Evolutionary conservation across 495 filamentous ascomycete genomes (phyloP).

Genomic region (Aspergillus saccharolyticus): DNA sequence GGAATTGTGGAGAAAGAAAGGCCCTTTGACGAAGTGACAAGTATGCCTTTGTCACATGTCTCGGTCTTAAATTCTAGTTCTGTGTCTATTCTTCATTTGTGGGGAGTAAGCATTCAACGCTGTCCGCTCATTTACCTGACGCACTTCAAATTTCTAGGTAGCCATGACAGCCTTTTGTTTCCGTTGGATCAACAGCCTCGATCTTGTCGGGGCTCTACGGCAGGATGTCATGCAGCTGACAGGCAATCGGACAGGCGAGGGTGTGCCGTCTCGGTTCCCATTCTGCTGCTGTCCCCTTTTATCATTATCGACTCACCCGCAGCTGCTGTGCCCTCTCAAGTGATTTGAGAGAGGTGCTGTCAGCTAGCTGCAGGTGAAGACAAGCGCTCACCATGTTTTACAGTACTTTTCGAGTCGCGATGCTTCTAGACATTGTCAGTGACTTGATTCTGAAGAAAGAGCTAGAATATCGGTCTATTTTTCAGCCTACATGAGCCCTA

Average conservation of each 20-base stretch:
- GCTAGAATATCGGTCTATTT: not conserved
- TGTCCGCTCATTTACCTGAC: not conserved
- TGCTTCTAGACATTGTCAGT: not conserved
- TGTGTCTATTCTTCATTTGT: not conserved
- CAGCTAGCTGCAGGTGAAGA: not conserved
- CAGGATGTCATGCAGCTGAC: not conserved
- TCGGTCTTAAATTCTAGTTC: not conserved
- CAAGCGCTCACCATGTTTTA: not conserved
- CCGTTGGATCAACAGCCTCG: not conserved
- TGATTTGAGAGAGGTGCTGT: not conserved
- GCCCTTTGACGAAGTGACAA: not conserved
- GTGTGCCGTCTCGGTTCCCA: not conserved
- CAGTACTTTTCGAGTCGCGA: too few species aligned
- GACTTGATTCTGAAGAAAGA: not conserved
- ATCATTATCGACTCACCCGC: not conserved
- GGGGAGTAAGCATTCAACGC: not conserved
- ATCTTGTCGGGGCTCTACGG: not conserved
- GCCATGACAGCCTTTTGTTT: not conserved
- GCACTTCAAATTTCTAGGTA: not conserved
- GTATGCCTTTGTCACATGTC: not conserved
- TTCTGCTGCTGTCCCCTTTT: not conserved
- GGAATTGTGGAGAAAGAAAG: not conserved
- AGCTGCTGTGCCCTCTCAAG: not conserved
- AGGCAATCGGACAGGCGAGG: constrained; percentile 1
- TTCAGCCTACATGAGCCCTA: not conserved